Evolutionary conservation across 1,284 basidiomycete species (phyloP).

Genomic region (Pulveroboletus sp.): DNA sequence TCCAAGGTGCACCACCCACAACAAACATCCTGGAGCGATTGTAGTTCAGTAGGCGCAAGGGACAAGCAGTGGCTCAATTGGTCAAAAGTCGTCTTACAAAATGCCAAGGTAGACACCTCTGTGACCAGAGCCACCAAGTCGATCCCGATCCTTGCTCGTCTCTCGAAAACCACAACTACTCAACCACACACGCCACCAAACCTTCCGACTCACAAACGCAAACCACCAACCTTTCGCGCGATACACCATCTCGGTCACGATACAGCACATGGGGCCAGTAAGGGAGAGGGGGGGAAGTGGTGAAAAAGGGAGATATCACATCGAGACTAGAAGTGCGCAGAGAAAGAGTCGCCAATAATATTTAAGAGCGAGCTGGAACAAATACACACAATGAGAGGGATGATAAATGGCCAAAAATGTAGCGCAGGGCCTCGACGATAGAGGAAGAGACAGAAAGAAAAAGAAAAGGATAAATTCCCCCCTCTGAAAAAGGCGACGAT

Average conservation of each 20-base stretch:
- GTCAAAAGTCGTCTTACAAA: slow-evolving; percentile 11
- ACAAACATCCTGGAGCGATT: too few relatives aligned
- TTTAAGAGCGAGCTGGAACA: slow-evolving; percentile 31
- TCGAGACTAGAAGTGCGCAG: slow-evolving; percentile 23
- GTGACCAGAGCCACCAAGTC: slow-evolving; percentile 5
- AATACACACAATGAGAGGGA: slow-evolving; percentile 20
- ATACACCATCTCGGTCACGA: slow-evolving; percentile 22
- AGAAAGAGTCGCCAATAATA: slow-evolving; percentile 31
- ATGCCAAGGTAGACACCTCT: slow-evolving; percentile 7
- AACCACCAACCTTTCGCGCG: slow-evolving; percentile 17
- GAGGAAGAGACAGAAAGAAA: slow-evolving; percentile 13
- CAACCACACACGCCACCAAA: slow-evolving; percentile 8
- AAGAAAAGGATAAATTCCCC: slow-evolving; percentile 8
- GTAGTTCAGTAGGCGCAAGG: too few relatives aligned
- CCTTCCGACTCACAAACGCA: slow-evolving; percentile 18
- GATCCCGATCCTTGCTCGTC: slow-evolving; percentile 15
- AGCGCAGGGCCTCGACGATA: slow-evolving; percentile 10
- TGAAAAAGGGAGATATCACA: slow-evolving; percentile 19
- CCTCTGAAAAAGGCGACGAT: slow-evolving; percentile 10
- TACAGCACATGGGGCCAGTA: slow-evolving; percentile 11
- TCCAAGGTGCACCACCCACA: too few relatives aligned
- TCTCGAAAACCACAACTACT: slow-evolving; percentile 1
- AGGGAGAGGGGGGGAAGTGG: background rate
- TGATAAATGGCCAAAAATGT: slow-evolving; percentile 11
- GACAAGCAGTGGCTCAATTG: slow-evolving; percentile 20